Evolutionary conservation across 192 early-diverging fungal species (phyloP).

Genomic region (Thamnidium elegans): DNA sequence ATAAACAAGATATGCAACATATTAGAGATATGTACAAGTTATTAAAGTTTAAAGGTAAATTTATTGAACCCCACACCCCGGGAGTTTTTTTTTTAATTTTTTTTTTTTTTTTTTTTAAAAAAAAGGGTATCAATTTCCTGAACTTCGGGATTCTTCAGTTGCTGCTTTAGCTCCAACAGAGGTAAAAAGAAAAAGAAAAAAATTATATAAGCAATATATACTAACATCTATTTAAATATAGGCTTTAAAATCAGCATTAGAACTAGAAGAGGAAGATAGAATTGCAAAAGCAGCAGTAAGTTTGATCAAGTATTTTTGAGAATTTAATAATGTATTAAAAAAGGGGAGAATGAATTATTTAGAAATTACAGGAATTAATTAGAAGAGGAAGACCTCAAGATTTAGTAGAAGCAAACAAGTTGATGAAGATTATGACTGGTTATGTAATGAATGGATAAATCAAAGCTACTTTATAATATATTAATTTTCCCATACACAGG

Average conservation of each 20-base stretch:
- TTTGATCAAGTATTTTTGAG: not conserved
- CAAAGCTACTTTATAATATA: too few species aligned
- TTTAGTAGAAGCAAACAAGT: constrained; percentile 89
- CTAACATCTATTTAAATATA: constrained; percentile 20
- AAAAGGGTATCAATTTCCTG: constrained; percentile 73
- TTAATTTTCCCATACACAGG: constrained; percentile 28
- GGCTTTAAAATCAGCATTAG: constrained; percentile 84
- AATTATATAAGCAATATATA: not conserved
- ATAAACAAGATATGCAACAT: constrained; percentile 89
- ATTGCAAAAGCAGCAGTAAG: constrained; percentile 75
- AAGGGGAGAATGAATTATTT: not conserved
- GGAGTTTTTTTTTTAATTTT: too few species aligned
- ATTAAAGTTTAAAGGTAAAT: constrained; percentile 78
- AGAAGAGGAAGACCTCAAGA: constrained; percentile 88
- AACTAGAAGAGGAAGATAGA: constrained; percentile 92
- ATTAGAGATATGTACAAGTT: constrained; percentile 95
- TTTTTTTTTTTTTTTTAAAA: not conserved
- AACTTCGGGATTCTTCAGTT: constrained; percentile 52
- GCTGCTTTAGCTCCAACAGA: constrained; percentile 56
- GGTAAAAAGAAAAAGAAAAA: constrained; percentile 12
- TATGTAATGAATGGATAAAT: constrained; percentile 58
- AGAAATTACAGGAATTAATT: constrained; percentile 96
- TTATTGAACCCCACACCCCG: not conserved
- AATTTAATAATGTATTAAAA: not conserved
- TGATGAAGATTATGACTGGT: constrained; percentile 98